A percentile compares a stretch with the other conserved stretches of the same genome.
Conservation (phyloP, 2,329 filamentous ascomycete genomes). For the Aspergillus arachidicola region DNA sequence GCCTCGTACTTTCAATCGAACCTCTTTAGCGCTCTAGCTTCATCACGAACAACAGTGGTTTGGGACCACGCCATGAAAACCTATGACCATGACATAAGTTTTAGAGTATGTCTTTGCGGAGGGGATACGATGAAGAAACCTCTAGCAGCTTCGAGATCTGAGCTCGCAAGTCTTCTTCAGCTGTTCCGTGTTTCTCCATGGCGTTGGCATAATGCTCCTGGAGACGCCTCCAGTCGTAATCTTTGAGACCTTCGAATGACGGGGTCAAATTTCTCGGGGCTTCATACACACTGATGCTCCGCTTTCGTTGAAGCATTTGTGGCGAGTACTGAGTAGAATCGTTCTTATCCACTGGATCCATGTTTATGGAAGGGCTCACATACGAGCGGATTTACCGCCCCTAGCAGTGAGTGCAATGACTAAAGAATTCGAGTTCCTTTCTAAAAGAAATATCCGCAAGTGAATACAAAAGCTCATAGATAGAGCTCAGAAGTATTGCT, state of each 20-base stretch:
- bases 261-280: slow-evolving; percentile 24
- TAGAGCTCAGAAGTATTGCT: background rate
- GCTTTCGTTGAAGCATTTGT: background rate
- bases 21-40: slow-evolving; percentile 77
- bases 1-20: slow-evolving; percentile 35
- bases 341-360: background rate
- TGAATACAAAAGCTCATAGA: background rate
- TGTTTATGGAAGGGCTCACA: background rate
- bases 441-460: background rate
- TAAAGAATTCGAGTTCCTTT: background rate
- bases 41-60: slow-evolving; percentile 71
- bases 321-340: background rate
- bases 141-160: slow-evolving; percentile 70
- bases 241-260: slow-evolving; percentile 54
- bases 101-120: slow-evolving; percentile 5
- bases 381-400: background rate
- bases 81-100: slow-evolving; percentile 47
- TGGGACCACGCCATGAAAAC: slow-evolving; percentile 80
- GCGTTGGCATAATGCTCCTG: slow-evolving; percentile 68
- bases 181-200: slow-evolving; percentile 62
- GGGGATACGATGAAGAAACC: slow-evolving; percentile 42
- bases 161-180: slow-evolving; percentile 67
- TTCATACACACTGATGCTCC: background rate
- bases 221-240: slow-evolving; percentile 79
- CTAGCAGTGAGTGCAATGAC: background rate